Percentiles rank a stretch among this genome's conserved stretches.
Conservation (phyloP, 2,329 filamentous ascomycete species). For the Hypocrella siamensis region DNA sequence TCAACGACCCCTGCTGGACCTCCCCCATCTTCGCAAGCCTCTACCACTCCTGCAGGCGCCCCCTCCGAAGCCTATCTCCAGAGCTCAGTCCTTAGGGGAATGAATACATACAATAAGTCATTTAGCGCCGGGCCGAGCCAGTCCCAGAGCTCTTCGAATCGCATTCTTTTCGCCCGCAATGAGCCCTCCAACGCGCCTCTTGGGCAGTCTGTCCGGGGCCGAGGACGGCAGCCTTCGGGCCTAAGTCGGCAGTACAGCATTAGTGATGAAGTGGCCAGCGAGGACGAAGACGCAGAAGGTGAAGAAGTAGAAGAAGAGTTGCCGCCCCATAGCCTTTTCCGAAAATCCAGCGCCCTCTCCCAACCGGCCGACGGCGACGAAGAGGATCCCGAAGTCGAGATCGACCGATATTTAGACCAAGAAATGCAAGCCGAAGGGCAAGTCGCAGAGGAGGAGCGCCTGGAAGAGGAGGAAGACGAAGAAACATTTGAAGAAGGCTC, state of each 20-base stretch:
- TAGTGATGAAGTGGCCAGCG: slow-evolving; percentile 16
- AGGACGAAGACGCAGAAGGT: slow-evolving; percentile 16
- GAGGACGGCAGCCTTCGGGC: slow-evolving; percentile 29
- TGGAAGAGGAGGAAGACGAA: slow-evolving; percentile 23
- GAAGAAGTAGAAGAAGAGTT: slow-evolving; percentile 14
- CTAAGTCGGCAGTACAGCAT: slow-evolving; percentile 28
- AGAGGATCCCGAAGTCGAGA: slow-evolving; percentile 18
- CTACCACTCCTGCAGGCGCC: slow-evolving; percentile 40
- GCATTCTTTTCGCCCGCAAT: slow-evolving; percentile 21
- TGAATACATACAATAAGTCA: slow-evolving; percentile 21
- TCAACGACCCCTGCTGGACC: slow-evolving; percentile 38
- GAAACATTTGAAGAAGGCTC: slow-evolving; percentile 23
- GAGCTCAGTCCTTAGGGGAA: slow-evolving; percentile 34
- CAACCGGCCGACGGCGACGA: slow-evolving; percentile 8
- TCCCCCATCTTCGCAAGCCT: slow-evolving; percentile 34
- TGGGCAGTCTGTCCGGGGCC: slow-evolving; percentile 29
- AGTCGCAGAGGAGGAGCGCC: slow-evolving; percentile 18
- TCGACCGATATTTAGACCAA: slow-evolving; percentile 18
- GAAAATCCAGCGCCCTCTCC: slow-evolving; percentile 8
- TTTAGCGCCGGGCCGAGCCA: slow-evolving; percentile 20
- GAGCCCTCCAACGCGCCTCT: slow-evolving; percentile 26
- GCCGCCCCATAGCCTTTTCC: slow-evolving; percentile 17
- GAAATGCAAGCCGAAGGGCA: slow-evolving; percentile 21
- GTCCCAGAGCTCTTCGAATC: slow-evolving; percentile 13
- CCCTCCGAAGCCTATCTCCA: slow-evolving; percentile 38